A percentile compares a stretch with the other conserved stretches of the same genome.
Evolutionary conservation across 2,329 filamentous ascomycete genomes (phyloP).

Genomic region (Paecilomyces dactylethromorphus): DNA sequence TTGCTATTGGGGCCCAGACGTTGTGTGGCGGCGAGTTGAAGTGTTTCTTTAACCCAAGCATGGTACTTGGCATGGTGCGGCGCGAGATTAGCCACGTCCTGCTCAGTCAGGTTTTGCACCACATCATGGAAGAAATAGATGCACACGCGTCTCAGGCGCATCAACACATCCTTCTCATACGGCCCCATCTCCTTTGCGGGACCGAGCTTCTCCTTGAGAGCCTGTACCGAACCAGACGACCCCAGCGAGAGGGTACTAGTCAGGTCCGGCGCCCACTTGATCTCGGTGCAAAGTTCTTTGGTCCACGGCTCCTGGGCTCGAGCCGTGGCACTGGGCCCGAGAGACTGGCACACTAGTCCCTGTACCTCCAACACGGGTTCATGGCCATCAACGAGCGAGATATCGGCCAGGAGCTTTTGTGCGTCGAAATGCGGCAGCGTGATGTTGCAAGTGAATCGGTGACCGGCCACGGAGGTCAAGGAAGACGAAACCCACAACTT

Average conservation of each 20-base stretch:
- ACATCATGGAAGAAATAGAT: neutral
- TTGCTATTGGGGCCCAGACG: neutral
- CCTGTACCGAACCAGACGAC: neutral
- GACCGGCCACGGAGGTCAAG: neutral
- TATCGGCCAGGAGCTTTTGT: neutral
- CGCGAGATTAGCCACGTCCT: neutral
- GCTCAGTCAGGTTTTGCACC: neutral
- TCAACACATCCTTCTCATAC: neutral
- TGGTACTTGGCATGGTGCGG: neutral
- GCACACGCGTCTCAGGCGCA: neutral
- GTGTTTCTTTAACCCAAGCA: neutral
- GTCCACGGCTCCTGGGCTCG: neutral
- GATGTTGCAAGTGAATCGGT: neutral
- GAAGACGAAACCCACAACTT: neutral
- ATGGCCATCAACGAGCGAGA: neutral
- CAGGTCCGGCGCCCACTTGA: neutral
- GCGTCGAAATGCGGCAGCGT: neutral
- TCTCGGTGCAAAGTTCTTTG: neutral
- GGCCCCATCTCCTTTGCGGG: neutral
- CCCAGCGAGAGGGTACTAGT: neutral
- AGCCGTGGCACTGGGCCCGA: neutral
- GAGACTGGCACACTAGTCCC: neutral
- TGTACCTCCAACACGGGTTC: neutral
- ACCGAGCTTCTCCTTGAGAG: neutral
- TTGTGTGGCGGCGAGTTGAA: neutral